These are phyloP conservation scores for Eucalyptus virginea DNA, from an alignment of 345 rosid genomes.

Conservation along the genomic window DNA sequence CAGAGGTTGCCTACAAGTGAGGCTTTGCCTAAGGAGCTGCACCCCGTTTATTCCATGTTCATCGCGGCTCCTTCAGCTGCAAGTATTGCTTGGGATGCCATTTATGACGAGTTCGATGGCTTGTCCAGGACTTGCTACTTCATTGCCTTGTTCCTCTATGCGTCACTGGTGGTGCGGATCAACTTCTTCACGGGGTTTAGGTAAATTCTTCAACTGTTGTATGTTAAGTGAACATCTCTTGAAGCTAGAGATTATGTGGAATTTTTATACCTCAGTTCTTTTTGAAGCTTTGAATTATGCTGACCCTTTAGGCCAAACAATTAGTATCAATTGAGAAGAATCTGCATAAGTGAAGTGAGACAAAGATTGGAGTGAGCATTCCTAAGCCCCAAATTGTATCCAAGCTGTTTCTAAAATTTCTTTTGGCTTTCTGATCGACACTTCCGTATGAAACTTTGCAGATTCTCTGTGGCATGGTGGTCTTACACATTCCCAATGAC, in stretches of 20 bases:
- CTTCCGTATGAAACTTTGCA: not conserved
- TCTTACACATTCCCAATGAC: constrained; percentile 97
- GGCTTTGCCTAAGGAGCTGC: constrained; percentile 86
- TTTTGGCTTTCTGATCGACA: not conserved
- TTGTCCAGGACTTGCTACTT: constrained; percentile 72
- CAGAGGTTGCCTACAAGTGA: constrained; percentile 91
- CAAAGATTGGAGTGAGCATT: not conserved
- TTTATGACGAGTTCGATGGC: constrained; percentile 78
- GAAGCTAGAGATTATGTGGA: not conserved
- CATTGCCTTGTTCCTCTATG: constrained; percentile 78
- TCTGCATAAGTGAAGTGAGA: not conserved
- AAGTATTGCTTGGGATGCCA: constrained; percentile 82
- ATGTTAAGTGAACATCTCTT: not conserved
- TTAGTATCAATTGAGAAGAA: not conserved
- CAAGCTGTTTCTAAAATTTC: not conserved
- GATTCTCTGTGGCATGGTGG: constrained; percentile 98
- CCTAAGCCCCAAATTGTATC: not conserved
- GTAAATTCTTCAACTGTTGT: constrained; percentile 10
- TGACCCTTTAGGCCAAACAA: not conserved
- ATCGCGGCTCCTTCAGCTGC: constrained; percentile 98
- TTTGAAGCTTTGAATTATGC: not conserved
- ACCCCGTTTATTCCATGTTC: constrained; percentile 95
- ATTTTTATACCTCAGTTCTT: not conserved
- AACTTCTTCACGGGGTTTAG: constrained; percentile 94
- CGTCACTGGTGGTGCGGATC: constrained; percentile 65